A percentile compares a stretch with the other conserved stretches of the same genome.
Conservation (phyloP, 1,284 basidiomycete species). For the Cutaneotrichosporon sp. region DNA sequence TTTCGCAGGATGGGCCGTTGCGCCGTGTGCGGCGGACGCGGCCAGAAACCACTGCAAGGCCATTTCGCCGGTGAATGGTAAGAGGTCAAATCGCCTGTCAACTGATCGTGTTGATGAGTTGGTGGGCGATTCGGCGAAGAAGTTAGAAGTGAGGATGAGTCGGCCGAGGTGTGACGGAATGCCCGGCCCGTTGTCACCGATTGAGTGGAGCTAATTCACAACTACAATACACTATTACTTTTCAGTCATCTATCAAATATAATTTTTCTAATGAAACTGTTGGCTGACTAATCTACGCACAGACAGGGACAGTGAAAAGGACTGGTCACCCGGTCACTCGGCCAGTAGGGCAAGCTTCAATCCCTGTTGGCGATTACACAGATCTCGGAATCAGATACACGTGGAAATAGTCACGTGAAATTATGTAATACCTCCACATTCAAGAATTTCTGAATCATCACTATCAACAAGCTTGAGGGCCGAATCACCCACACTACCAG, state of each 20-base stretch:
- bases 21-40: conserved; percentile 12
- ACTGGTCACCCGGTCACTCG: too few relatives aligned
- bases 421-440: background rate
- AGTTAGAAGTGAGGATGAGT: background rate
- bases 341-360: too few relatives aligned
- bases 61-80: conserved; percentile 11
- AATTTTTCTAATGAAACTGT: background rate
- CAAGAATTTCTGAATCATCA: background rate
- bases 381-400: background rate
- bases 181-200: conserved; percentile 4
- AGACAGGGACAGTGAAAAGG: background rate
- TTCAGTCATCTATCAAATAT: background rate
- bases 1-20: background rate
- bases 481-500: conserved; percentile 6
- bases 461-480: conserved; percentile 27
- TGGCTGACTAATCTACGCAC: background rate
- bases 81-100: background rate
- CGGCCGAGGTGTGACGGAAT: background rate
- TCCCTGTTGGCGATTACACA: too few relatives aligned
- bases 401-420: background rate
- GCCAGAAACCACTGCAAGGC: conserved; percentile 21
- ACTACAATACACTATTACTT: background rate
- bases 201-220: background rate
- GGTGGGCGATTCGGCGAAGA: background rate
- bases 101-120: background rate